Percentiles rank a stretch among this genome's conserved stretches.
Conservation (phyloP, 106 monocot genomes). For the Posidonia australis region DNA sequence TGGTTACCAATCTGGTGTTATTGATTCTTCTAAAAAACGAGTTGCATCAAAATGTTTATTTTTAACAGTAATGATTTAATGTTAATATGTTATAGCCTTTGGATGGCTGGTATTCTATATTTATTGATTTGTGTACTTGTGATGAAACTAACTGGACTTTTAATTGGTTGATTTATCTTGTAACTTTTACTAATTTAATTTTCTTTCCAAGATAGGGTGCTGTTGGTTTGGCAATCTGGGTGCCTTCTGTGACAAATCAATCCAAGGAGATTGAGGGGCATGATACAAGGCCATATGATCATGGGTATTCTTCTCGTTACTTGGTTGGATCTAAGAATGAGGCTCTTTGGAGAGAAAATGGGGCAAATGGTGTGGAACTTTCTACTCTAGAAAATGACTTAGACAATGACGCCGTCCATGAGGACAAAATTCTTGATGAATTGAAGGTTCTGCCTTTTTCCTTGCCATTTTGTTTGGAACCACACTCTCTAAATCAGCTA, state of each 20-base stretch:
- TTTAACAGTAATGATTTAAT: too few species aligned
- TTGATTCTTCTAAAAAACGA: too few species aligned
- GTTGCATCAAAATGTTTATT: too few species aligned
- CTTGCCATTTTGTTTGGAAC: too few species aligned
- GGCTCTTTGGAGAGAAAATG: slow-evolving; percentile 27
- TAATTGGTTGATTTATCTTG: not conserved
- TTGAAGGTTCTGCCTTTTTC: slow-evolving; percentile 43
- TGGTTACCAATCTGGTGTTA: too few species aligned
- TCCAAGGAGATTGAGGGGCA: slow-evolving; percentile 37
- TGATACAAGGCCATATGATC: slow-evolving; percentile 24
- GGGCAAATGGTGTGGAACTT: slow-evolving; percentile 49
- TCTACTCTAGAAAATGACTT: slow-evolving; percentile 30
- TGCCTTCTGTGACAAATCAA: slow-evolving; percentile 84
- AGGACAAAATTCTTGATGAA: slow-evolving; percentile 76
- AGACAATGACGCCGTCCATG: slow-evolving; percentile 24
- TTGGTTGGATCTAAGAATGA: slow-evolving; percentile 46
- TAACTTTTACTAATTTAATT: slow-evolving; percentile 1
- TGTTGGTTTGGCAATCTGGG: slow-evolving; percentile 99
- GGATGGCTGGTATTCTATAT: too few species aligned
- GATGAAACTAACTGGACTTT: not conserved
- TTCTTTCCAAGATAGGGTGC: slow-evolving; percentile 57
- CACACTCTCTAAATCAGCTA: too few species aligned
- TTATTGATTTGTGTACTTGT: too few species aligned
- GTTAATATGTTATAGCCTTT: too few species aligned
- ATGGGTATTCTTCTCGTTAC: slow-evolving; percentile 64